Conservation (phyloP, 2,329 filamentous ascomycete genomes). For the Aspergillus pseudoviridinutans region DNA sequence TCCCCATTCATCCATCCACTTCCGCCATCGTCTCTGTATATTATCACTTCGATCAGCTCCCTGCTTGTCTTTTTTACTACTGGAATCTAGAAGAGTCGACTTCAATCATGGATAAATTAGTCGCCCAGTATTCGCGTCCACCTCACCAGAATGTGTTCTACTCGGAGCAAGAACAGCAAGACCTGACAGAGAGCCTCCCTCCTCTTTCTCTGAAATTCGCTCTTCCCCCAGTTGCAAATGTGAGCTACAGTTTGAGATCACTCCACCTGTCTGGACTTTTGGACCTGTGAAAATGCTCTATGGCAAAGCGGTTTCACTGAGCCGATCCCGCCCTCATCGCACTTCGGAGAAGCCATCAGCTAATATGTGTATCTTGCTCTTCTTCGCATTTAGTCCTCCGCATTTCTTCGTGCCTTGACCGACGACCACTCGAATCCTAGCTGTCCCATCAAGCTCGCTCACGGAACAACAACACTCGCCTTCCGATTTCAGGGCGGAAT, state of each 20-base stretch:
- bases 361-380: constrained; percentile 3
- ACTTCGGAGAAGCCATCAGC: constrained; percentile 8
- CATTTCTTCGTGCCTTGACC: constrained; percentile 94
- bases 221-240: constrained; percentile 87
- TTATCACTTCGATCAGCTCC: constrained; percentile 1
- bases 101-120: constrained; percentile 77
- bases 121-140: constrained; percentile 84
- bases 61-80: neutral
- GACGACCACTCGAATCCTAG: constrained; percentile 95
- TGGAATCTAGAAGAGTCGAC: neutral
- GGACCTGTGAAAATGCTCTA: neutral
- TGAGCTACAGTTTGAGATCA: constrained; percentile 43
- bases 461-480: constrained; percentile 95
- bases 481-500: constrained; percentile 99
- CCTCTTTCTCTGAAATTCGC: constrained; percentile 88
- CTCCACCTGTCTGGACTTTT: neutral
- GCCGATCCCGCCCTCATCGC: neutral
- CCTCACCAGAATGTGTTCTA: constrained; percentile 69
- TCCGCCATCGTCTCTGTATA: constrained; percentile 4
- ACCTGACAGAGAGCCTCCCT: constrained; percentile 66
- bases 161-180: constrained; percentile 68
- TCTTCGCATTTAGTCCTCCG: constrained; percentile 61
- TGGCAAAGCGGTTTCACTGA: neutral
- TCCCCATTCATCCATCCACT: constrained; percentile 12
- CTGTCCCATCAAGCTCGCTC: constrained; percentile 98